Evolutionary conservation across 2,329 filamentous ascomycete species (phyloP), one percentile per base, ranked within the genome.

Genomic region (Ceratocystis smalleyi): DNA sequence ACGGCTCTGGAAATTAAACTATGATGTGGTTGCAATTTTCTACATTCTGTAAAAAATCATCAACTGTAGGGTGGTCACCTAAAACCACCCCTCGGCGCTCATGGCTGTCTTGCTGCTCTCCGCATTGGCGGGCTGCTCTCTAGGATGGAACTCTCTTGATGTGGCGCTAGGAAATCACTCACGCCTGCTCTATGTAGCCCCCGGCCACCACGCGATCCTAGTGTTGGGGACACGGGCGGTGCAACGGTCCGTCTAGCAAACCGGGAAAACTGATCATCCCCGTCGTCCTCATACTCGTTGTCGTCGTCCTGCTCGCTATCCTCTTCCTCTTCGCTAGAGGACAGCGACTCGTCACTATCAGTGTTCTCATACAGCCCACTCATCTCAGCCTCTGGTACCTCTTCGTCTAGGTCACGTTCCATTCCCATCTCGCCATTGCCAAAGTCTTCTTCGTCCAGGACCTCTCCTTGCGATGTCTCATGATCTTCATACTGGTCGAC

Each of bases 281-380:
- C 63, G 15, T 63, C 66, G 8, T 63, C 64, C 81, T 81, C 85
- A 65, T 88, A 84, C 17, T 85, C 85, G 40, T 89, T 88, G 43
- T 89, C 91, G 68, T 92, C 89, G 0, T 74, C 70, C 1, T 76
- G 73, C 8, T 71, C 71, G 6, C 71, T 72, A 17, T 71, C 71
- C 10, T 76, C 73, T 5, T 76, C 75, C 27, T 75, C 74, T 60
- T 75, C 75, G 67, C 78, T 80, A 70, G 78, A 82, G 66, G 74
- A 79, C 62, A 84, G 69, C 62, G 85, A 84, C 7, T 79, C 85
- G 68, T 89, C 87, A 1, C 86, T 87, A 73, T 90, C 87, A 7
- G 87, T 90, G 71, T 90, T 87, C 75, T 91, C 87, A 75, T 89
- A 90, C 69, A 82, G 81, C 30, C 78, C 82, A 70, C 76, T 77